These are phyloP conservation scores for Chalara sp. DNA, from an alignment of 2,329 filamentous ascomycete genomes.

Conservation along the genomic window DNA sequence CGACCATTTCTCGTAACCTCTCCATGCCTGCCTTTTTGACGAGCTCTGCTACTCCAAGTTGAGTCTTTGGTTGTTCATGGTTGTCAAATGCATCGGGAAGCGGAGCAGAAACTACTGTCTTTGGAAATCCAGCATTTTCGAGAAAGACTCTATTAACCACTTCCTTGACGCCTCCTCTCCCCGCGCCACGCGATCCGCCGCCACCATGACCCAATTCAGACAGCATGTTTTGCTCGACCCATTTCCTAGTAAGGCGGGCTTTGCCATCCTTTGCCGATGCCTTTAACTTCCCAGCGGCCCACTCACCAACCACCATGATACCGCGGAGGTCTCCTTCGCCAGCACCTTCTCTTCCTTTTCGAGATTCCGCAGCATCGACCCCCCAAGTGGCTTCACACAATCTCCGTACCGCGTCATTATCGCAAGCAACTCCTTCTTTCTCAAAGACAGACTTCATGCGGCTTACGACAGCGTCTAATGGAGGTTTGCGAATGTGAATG, in stretches of 20 bases:
- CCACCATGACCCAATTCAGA: slow-evolving; percentile 63
- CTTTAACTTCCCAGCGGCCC: slow-evolving; percentile 69
- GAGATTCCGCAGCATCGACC: slow-evolving; percentile 65
- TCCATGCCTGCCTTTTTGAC: slow-evolving; percentile 67
- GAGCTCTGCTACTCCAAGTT: slow-evolving; percentile 66
- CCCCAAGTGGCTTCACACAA: slow-evolving; percentile 81
- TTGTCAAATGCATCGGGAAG: slow-evolving; percentile 19
- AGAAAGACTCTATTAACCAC: slow-evolving; percentile 74
- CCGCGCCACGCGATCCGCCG: slow-evolving; percentile 63
- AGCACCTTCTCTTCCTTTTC: slow-evolving; percentile 60
- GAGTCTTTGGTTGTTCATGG: slow-evolving; percentile 37
- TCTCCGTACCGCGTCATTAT: slow-evolving; percentile 81
- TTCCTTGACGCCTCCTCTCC: slow-evolving; percentile 65
- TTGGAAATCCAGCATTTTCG: slow-evolving; percentile 65
- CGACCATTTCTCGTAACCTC: slow-evolving; percentile 67
- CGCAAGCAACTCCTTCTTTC: slow-evolving; percentile 81
- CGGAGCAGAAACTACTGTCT: slow-evolving; percentile 25
- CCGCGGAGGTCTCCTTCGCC: slow-evolving; percentile 70
- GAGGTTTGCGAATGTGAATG: slow-evolving; percentile 83
- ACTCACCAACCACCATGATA: slow-evolving; percentile 81
- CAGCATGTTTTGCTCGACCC: slow-evolving; percentile 68
- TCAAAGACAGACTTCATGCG: slow-evolving; percentile 80
- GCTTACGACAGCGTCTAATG: slow-evolving; percentile 75
- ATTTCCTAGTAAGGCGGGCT: slow-evolving; percentile 59
- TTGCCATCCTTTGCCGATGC: slow-evolving; percentile 35